Conservation (phyloP, 805 yeast species). For the Metschnikowia chrysomelidarum region DNA sequence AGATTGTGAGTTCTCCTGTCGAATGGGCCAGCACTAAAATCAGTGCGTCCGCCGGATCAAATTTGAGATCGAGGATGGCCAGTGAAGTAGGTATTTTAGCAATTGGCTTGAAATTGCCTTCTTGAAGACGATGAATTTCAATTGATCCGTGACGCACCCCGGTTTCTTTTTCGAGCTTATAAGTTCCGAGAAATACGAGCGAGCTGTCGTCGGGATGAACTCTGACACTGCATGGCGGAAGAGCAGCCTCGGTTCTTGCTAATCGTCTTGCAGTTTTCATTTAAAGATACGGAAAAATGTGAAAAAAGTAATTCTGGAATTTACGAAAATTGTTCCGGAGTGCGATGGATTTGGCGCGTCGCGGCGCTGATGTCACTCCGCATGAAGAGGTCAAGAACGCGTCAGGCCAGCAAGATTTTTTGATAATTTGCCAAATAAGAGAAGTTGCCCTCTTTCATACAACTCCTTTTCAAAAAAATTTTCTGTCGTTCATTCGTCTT, state of each 20-base stretch:
- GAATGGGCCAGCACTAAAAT: slow-evolving; percentile 70
- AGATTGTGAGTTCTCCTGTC: slow-evolving; percentile 67
- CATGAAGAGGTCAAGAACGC: too few relatives aligned
- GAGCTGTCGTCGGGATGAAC: slow-evolving; percentile 50
- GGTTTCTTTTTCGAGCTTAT: slow-evolving; percentile 57
- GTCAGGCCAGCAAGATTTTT: too few relatives aligned
- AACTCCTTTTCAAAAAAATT: too few relatives aligned
- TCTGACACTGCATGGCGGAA: slow-evolving; percentile 84
- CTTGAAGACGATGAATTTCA: slow-evolving; percentile 37
- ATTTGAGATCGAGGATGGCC: slow-evolving; percentile 77
- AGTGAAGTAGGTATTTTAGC: slow-evolving; percentile 39
- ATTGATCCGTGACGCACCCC: slow-evolving; percentile 64
- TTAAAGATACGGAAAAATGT: too few relatives aligned
- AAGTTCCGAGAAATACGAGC: slow-evolving; percentile 71
- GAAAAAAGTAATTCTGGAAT: neutral
- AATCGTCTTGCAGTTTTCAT: slow-evolving; percentile 12
- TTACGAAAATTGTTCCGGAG: neutral
- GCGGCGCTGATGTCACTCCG: too few relatives aligned
- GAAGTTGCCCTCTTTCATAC: too few relatives aligned
- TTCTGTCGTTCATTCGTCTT: too few relatives aligned
- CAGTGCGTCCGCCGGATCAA: slow-evolving; percentile 52
- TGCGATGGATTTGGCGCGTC: too few relatives aligned
- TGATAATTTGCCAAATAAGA: too few relatives aligned
- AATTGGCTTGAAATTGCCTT: slow-evolving; percentile 13
- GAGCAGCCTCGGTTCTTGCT: slow-evolving; percentile 37